Percentiles rank a stretch among this genome's conserved stretches.
Evolutionary conservation across 495 filamentous ascomycete genomes (phyloP).

Genomic region (Lichenothelia convexa): DNA sequence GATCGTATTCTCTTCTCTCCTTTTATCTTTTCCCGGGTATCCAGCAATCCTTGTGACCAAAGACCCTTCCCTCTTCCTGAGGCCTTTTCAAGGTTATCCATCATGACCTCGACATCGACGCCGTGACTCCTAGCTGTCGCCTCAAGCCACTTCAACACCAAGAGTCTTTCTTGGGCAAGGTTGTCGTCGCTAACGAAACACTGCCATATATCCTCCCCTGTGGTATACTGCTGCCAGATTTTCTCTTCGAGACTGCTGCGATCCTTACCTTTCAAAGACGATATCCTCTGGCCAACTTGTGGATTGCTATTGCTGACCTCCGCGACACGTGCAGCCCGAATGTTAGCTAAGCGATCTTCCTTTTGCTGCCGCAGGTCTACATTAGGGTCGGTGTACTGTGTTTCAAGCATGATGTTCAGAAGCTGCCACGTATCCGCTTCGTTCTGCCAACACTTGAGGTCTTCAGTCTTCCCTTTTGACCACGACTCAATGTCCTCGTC

Average conservation of each 20-base stretch:
- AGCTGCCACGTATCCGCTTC: slow-evolving; percentile 84
- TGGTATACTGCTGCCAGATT: slow-evolving; percentile 38
- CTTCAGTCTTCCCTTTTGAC: slow-evolving; percentile 20
- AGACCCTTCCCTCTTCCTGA: slow-evolving; percentile 37
- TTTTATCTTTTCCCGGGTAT: slow-evolving; percentile 80
- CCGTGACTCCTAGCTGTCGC: slow-evolving; percentile 41
- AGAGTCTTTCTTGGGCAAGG: slow-evolving; percentile 53
- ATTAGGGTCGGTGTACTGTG: slow-evolving; percentile 11
- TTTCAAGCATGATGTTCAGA: slow-evolving; percentile 41
- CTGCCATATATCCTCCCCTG: slow-evolving; percentile 44
- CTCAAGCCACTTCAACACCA: slow-evolving; percentile 71
- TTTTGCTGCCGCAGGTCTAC: slow-evolving; percentile 19
- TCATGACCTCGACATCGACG: slow-evolving; percentile 54
- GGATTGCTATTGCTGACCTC: slow-evolving; percentile 9
- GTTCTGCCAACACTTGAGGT: slow-evolving; percentile 43
- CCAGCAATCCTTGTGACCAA: slow-evolving; percentile 75
- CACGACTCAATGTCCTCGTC: not conserved
- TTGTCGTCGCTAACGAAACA: slow-evolving; percentile 44
- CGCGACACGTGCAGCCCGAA: no score
- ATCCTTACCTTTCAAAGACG: no score
- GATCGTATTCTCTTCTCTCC: slow-evolving; percentile 58
- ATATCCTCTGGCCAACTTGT: no score
- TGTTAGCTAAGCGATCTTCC: slow-evolving; percentile 28
- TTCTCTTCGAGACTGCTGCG: no score
- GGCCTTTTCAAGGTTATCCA: slow-evolving; percentile 42